Evolutionary conservation across 192 early-diverging fungal genomes (phyloP).

Genomic region (Rhizoclosmatium globosum): DNA sequence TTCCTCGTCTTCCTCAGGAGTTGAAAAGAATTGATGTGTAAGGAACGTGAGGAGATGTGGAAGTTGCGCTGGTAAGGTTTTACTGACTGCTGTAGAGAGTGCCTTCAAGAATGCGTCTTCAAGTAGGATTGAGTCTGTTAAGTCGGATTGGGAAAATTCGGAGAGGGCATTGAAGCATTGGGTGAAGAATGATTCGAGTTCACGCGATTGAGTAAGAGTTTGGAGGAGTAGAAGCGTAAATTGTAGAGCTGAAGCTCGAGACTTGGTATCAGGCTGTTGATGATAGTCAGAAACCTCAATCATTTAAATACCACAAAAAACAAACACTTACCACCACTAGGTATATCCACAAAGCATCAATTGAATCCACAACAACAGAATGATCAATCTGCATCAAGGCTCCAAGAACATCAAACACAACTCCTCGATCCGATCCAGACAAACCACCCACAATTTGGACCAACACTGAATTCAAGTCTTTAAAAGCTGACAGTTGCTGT

Average conservation of each 20-base stretch:
- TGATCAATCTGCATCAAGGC: slow-evolving; percentile 23
- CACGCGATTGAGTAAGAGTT: slow-evolving; percentile 18
- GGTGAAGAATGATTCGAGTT: slow-evolving; percentile 12
- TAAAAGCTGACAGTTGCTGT: neutral
- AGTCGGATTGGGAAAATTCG: neutral
- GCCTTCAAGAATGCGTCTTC: neutral
- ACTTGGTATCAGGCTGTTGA: slow-evolving; percentile 2
- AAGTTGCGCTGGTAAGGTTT: slow-evolving; percentile 26
- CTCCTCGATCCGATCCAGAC: neutral
- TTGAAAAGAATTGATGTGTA: neutral
- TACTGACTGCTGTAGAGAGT: slow-evolving; percentile 6
- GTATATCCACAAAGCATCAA: neutral
- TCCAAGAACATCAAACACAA: neutral
- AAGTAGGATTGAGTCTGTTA: neutral
- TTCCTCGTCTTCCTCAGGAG: neutral
- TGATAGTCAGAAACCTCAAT: neutral
- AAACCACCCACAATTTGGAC: neutral
- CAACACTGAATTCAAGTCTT: neutral
- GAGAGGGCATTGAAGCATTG: slow-evolving; percentile 9
- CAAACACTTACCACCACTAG: slow-evolving; percentile 4
- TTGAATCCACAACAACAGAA: slow-evolving; percentile 19
- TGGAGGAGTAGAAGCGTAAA: slow-evolving; percentile 17
- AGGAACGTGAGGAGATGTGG: slow-evolving; percentile 6
- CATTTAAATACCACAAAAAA: neutral
- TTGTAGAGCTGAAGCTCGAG: slow-evolving; percentile 8